Percentiles rank a stretch among this genome's conserved stretches.
phyloP scores from a whole-genome alignment of 352 stramenopile genomes.

The Pythium brachiatum region DNA sequence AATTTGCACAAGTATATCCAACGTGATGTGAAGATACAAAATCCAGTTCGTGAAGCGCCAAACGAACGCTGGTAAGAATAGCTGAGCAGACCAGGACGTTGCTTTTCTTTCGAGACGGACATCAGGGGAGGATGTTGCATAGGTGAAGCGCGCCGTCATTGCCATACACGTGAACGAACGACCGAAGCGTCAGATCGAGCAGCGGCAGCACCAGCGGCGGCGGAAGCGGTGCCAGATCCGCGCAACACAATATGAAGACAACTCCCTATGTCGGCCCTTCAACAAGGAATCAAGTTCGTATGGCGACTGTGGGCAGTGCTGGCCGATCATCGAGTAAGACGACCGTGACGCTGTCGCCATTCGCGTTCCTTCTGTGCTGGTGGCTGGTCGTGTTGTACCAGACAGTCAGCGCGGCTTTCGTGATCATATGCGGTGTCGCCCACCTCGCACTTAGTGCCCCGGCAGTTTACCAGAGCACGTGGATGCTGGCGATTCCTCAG shows the following conservation, averaged over 20 bases:
- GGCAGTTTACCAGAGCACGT: background rate
- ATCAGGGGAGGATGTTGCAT: too few relatives aligned
- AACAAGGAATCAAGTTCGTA: background rate
- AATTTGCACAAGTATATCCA: too few relatives aligned
- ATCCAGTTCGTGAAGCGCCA: background rate
- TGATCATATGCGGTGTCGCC: background rate
- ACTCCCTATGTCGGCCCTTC: too few relatives aligned
- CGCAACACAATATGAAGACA: too few relatives aligned
- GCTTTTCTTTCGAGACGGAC: too few relatives aligned
- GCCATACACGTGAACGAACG: too few relatives aligned
- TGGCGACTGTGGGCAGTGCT: background rate
- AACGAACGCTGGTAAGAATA: background rate
- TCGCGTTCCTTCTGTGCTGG: background rate
- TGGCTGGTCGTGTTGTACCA: background rate
- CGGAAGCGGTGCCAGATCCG: too few relatives aligned
- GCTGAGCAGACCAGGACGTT: too few relatives aligned
- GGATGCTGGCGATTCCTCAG: background rate
- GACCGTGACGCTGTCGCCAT: background rate
- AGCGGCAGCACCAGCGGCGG: too few relatives aligned
- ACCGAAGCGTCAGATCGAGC: too few relatives aligned
- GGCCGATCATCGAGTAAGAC: background rate
- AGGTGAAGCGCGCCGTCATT: too few relatives aligned
- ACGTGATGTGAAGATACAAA: too few relatives aligned
- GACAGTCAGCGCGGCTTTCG: background rate
- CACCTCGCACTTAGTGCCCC: background rate